Percentiles rank a stretch among this genome's conserved stretches.
phyloP scores from a whole-genome alignment of 176 grass and related monocot genomes.

The Puccinellia tenuiflora region DNA sequence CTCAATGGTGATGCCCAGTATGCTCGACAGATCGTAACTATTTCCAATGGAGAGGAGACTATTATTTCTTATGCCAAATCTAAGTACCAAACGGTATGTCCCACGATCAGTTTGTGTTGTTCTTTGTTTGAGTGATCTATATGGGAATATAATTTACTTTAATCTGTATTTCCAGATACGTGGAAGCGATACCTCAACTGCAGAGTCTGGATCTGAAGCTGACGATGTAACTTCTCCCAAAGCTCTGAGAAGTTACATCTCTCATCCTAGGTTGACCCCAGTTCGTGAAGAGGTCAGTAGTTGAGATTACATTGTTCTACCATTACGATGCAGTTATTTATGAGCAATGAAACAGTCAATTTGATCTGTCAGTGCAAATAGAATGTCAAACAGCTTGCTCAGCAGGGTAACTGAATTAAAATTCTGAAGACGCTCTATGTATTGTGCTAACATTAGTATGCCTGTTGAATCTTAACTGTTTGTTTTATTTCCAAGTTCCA shows the following conservation, averaged over 20 bases:
- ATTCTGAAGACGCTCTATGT: not conserved
- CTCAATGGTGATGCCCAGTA: slow-evolving; percentile 76
- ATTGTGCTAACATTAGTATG: not conserved
- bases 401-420: not conserved
- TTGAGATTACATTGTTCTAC: not conserved
- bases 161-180: slow-evolving; percentile 38
- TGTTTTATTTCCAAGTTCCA: not conserved
- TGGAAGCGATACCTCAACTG: slow-evolving; percentile 88
- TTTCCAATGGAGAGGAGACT: slow-evolving; percentile 79
- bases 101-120: slow-evolving; percentile 11
- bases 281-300: slow-evolving; percentile 84
- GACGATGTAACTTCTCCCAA: slow-evolving; percentile 77
- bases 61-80: slow-evolving; percentile 72
- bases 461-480: not conserved
- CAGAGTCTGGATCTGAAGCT: slow-evolving; percentile 92
- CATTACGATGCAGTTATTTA: not conserved
- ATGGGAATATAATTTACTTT: slow-evolving; percentile 19
- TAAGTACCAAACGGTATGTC: slow-evolving; percentile 34
- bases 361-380: not conserved
- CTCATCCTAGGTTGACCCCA: slow-evolving; percentile 76
- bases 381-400: not conserved
- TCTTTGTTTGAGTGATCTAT: not conserved
- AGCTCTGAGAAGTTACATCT: slow-evolving; percentile 55
- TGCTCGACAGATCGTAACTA: slow-evolving; percentile 80
- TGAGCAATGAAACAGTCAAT: not conserved